Evolutionary conservation across 2,329 filamentous ascomycete species (phyloP).

Genomic region (Pseudogymnoascus sp.): DNA sequence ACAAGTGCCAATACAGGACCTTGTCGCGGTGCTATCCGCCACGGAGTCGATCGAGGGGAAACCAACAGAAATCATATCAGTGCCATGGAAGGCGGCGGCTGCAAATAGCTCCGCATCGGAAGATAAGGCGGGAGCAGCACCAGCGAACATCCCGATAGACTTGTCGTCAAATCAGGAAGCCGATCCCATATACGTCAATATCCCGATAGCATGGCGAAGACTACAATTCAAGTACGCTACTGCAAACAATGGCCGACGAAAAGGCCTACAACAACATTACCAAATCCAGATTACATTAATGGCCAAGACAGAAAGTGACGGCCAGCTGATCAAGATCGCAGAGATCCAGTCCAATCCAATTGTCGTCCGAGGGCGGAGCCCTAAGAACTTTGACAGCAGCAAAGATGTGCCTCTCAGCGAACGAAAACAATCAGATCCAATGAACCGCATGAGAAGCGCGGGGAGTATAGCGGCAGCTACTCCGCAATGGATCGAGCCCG

Average conservation of each 20-base stretch:
- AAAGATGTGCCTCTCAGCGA: slow-evolving; percentile 67
- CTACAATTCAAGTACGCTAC: slow-evolving; percentile 94
- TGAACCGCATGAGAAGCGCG: slow-evolving; percentile 21
- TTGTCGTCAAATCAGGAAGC: slow-evolving; percentile 56
- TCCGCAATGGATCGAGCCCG: slow-evolving; percentile 23
- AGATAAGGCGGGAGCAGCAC: slow-evolving; percentile 40
- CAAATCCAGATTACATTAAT: slow-evolving; percentile 78
- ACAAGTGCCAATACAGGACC: slow-evolving; percentile 66
- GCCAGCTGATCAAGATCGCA: slow-evolving; percentile 66
- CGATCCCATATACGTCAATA: slow-evolving; percentile 69
- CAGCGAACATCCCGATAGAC: slow-evolving; percentile 49
- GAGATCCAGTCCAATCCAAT: slow-evolving; percentile 89
- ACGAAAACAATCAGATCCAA: slow-evolving; percentile 21
- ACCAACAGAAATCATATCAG: slow-evolving; percentile 85
- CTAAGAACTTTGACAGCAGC: slow-evolving; percentile 85
- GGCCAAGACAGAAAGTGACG: slow-evolving; percentile 58
- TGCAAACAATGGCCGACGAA: slow-evolving; percentile 88
- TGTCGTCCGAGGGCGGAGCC: slow-evolving; percentile 86
- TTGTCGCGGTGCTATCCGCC: slow-evolving; percentile 76
- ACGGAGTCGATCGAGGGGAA: slow-evolving; percentile 91
- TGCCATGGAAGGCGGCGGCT: slow-evolving; percentile 73
- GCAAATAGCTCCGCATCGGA: slow-evolving; percentile 18
- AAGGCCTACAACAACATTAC: slow-evolving; percentile 93
- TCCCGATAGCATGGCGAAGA: slow-evolving; percentile 87
- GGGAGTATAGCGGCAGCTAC: slow-evolving; percentile 11